A percentile compares a stretch with the other conserved stretches of the same genome.
Evolutionary conservation across 1,284 basidiomycete genomes (phyloP).

Genomic region (Cutaneotrichosporon spelunceum): DNA sequence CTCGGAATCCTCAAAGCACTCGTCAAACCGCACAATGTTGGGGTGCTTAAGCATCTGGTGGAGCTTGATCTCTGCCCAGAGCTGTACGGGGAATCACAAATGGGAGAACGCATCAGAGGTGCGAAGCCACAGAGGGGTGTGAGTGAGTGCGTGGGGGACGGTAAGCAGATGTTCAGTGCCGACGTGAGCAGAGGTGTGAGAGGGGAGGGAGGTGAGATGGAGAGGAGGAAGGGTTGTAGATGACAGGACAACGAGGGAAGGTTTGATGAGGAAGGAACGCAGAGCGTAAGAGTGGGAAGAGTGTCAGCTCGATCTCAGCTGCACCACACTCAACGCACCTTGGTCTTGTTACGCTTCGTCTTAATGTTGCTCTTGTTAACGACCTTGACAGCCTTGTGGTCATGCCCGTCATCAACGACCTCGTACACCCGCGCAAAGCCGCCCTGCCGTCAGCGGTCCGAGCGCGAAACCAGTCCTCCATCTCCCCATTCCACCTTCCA

Average conservation of each 20-base stretch:
- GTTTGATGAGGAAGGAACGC: background rate
- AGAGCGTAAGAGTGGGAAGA: background rate
- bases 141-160: background rate
- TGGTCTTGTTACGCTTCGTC: constrained; percentile 88
- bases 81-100: constrained; percentile 52
- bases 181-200: background rate
- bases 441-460: constrained; percentile 57
- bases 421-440: constrained; percentile 89
- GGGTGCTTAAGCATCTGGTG: constrained; percentile 87
- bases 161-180: background rate
- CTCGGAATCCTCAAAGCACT: constrained; percentile 92
- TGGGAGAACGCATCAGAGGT: background rate
- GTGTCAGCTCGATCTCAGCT: background rate
- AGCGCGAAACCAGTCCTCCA: background rate
- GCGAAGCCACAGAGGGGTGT: background rate
- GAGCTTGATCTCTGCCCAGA: constrained; percentile 98
- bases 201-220: background rate
- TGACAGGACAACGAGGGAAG: background rate
- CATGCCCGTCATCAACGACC: constrained; percentile 66
- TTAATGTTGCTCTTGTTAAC: constrained; percentile 77
- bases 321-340: constrained; percentile 56
- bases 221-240: background rate
- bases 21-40: constrained; percentile 87
- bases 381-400: constrained; percentile 78
- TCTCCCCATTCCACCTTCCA: background rate